A percentile compares a stretch with the other conserved stretches of the same genome.
Conservation (phyloP, 192 early-diverging fungal genomes). For the Spinellus fusiger region DNA sequence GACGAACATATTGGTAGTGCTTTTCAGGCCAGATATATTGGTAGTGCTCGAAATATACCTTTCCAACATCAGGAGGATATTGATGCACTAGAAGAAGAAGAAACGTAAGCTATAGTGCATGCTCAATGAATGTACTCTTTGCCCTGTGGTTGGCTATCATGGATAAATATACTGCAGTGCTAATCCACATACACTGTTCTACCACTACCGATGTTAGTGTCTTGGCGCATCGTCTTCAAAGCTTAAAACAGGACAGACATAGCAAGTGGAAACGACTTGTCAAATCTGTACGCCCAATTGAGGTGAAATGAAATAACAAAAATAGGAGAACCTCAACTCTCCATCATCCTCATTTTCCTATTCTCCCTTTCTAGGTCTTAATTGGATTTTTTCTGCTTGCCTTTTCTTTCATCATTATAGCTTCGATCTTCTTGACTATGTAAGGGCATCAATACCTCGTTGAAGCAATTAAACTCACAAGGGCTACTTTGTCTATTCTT, state of each 20-base stretch:
- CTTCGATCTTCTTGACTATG: constrained; percentile 35
- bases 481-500: neutral
- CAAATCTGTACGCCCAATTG: constrained; percentile 22
- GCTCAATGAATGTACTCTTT: neutral
- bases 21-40: neutral
- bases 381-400: constrained; percentile 16
- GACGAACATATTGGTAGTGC: too few species aligned
- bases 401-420: constrained; percentile 14
- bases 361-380: constrained; percentile 8
- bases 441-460: neutral
- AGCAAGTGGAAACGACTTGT: constrained; percentile 15
- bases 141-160: neutral
- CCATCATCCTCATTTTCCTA: neutral
- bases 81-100: constrained; percentile 18
- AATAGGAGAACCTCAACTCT: neutral
- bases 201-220: constrained; percentile 3
- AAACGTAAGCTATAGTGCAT: constrained; percentile 8
- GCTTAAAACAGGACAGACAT: constrained; percentile 9
- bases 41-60: neutral
- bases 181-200: too few species aligned
- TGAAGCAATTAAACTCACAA: neutral
- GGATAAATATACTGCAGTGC: too few species aligned
- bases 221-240: constrained; percentile 2
- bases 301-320: constrained; percentile 12
- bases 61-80: constrained; percentile 6